phyloP scores from a whole-genome alignment of 495 filamentous ascomycete genomes.

The Trichoderma gamsii region DNA sequence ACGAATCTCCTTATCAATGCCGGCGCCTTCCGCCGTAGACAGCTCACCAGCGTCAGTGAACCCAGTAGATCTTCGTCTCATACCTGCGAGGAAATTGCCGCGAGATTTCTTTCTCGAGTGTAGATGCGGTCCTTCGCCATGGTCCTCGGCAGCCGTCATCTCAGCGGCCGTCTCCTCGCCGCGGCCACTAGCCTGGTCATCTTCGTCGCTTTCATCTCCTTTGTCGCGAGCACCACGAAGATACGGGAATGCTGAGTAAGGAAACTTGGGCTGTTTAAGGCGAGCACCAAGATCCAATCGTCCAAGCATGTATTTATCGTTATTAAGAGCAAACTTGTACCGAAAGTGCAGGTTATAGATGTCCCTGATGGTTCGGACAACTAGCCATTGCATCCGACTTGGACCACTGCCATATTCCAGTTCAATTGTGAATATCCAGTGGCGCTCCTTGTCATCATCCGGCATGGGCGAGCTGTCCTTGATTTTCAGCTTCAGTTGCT shows the following conservation, averaged over 20 bases:
- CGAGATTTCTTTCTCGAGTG: constrained; percentile 58
- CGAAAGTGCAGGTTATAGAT: constrained; percentile 89
- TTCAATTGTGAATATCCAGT: constrained; percentile 83
- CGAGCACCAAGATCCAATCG: constrained; percentile 39
- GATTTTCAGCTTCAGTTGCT: constrained; percentile 87
- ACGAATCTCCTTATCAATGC: constrained; percentile 26
- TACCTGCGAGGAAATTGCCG: constrained; percentile 40
- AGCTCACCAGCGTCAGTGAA: constrained; percentile 22
- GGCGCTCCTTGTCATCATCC: constrained; percentile 63
- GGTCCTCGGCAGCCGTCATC: constrained; percentile 38
- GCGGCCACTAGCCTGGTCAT: constrained; percentile 47
- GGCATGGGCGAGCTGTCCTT: constrained; percentile 64
- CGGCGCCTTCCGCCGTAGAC: constrained; percentile 22
- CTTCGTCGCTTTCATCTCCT: constrained; percentile 61
- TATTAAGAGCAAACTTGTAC: constrained; percentile 77
- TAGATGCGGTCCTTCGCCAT: constrained; percentile 29
- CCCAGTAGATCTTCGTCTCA: constrained; percentile 29
- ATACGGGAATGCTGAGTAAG: constrained; percentile 86
- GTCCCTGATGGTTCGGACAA: constrained; percentile 77
- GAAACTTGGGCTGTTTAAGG: constrained; percentile 80
- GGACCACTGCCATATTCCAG: constrained; percentile 94
- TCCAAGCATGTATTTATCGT: constrained; percentile 62
- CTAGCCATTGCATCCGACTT: constrained; percentile 95
- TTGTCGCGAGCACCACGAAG: constrained; percentile 75
- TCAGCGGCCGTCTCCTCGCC: constrained; percentile 43